phyloP scores from a whole-genome alignment of 768 basidiomycete species.

The Suillus ampliporus region DNA sequence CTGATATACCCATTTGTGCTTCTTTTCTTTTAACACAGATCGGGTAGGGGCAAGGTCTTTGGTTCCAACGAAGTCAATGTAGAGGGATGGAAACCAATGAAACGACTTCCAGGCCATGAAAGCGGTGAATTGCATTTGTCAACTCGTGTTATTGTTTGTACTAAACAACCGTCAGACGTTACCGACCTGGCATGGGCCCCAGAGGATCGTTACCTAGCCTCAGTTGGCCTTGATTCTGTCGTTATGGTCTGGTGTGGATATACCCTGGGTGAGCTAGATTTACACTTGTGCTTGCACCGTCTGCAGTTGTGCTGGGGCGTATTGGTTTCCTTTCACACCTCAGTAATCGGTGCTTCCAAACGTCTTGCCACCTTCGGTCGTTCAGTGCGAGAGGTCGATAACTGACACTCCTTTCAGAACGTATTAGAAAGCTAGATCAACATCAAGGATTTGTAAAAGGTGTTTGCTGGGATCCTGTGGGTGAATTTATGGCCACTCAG shows the following conservation, averaged over 20 bases:
- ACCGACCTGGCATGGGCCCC: conserved; percentile 96
- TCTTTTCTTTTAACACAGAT: conserved; percentile 47
- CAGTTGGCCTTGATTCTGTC: conserved; percentile 90
- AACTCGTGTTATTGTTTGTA: conserved; percentile 5
- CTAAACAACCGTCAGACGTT: conserved; percentile 65
- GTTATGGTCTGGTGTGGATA: conserved; percentile 94
- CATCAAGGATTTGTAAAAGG: conserved; percentile 99
- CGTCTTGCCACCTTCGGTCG: not conserved
- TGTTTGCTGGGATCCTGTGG: conserved; percentile 98
- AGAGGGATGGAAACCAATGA: conserved; percentile 96
- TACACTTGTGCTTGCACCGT: not conserved
- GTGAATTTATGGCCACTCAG: conserved; percentile 96
- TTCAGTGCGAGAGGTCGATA: not conserved
- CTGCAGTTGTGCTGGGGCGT: not conserved
- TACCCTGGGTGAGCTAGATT: conserved; percentile 70
- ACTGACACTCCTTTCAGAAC: conserved; percentile 54
- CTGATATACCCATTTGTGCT: conserved; percentile 11
- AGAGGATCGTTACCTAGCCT: conserved; percentile 90
- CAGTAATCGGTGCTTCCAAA: conserved; percentile 1
- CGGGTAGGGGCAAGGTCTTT: conserved; percentile 86
- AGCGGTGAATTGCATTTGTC: conserved; percentile 64
- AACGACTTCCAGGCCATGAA: conserved; percentile 90
- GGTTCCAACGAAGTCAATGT: conserved; percentile 95
- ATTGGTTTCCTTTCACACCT: not conserved
- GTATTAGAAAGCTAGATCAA: conserved; percentile 79